Conservation (phyloP, 2,329 filamentous ascomycete species). For the Paracoccidioides brasiliensis region DNA sequence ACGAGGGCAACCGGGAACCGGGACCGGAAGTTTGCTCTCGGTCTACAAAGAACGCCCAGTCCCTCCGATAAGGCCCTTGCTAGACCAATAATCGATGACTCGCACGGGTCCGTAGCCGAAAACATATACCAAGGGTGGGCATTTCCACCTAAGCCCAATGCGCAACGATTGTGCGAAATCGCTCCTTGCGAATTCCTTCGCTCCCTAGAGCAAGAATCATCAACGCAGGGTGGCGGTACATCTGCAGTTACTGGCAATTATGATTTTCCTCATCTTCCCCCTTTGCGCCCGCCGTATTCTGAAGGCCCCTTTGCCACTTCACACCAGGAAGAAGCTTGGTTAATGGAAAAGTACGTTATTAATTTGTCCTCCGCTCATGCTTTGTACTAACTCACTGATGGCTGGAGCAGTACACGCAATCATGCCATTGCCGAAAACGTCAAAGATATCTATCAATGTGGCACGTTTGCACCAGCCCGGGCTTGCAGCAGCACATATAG, state of each 20-base stretch:
- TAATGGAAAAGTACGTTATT: neutral
- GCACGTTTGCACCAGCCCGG: neutral
- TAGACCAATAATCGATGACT: slow-evolving; percentile 13
- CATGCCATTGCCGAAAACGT: neutral
- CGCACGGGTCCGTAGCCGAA: neutral
- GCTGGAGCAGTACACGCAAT: neutral
- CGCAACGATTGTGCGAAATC: neutral
- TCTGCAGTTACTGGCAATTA: neutral
- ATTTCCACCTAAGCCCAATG: neutral
- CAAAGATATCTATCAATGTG: neutral
- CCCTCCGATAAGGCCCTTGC: slow-evolving; percentile 29
- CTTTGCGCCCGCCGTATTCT: neutral
- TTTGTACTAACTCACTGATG: neutral
- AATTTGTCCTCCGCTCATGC: neutral
- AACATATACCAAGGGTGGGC: neutral
- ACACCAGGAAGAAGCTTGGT: neutral
- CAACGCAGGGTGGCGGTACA: neutral
- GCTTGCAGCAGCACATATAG: neutral
- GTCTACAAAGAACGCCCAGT: slow-evolving; percentile 18
- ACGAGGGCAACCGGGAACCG: neutral
- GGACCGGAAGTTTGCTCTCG: neutral
- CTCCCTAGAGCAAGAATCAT: neutral
- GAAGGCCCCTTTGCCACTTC: neutral
- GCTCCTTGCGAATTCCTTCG: neutral
- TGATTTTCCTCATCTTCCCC: neutral